Base-by-base conservation (phyloP, 129 eudicot species). In the Pittosporum tobira region DNA sequence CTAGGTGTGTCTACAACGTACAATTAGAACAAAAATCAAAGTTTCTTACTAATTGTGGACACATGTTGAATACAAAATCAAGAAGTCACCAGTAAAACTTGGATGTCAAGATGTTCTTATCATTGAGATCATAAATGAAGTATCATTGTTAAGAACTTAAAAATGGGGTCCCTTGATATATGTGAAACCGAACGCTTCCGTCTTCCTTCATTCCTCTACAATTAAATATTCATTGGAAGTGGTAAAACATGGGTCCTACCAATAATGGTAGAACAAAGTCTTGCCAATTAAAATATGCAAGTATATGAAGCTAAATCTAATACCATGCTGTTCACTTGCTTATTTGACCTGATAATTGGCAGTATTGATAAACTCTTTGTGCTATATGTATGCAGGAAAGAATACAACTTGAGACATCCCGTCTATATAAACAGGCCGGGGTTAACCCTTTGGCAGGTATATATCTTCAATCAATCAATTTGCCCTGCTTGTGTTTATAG, bases 381-480 rank as follows among this genome's bases (percentile, higher is more conserved):
- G 27, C 59, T 38, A 2, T 28, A 36, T 44, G 6, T 53, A 66
- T 75, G 55, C 88, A 93, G 99, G 99, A 93, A 84, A 81, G 96
- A 73, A 87, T 93, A 78, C 96, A 87, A 77, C 99, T 93, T 28
- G 99, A 93, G 88, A 93, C 99, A 66, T 73, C 90, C 8, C 88
- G 99, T 21, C 73, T 93, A 45, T 93, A 93, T 64, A 83, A 50
- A 53, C 96, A 93, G 75, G 99, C 99, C 23, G 99, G 99, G 69
- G 94, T 93, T 63, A 93, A 93, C 75, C 99, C 99, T 50, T 77
- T 87, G 75, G 99, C 99, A 78, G 99, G 99, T 91, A 71, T 91
- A 71, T 2, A 36, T 30, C 26, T 51, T 68, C 64, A 56, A 25
- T 57, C 23, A 22, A 47, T 50, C 43, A 42, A 45, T 59, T 25